Conservation (phyloP, 2,329 filamentous ascomycete genomes). For the Aspergillus transmontanensis region DNA sequence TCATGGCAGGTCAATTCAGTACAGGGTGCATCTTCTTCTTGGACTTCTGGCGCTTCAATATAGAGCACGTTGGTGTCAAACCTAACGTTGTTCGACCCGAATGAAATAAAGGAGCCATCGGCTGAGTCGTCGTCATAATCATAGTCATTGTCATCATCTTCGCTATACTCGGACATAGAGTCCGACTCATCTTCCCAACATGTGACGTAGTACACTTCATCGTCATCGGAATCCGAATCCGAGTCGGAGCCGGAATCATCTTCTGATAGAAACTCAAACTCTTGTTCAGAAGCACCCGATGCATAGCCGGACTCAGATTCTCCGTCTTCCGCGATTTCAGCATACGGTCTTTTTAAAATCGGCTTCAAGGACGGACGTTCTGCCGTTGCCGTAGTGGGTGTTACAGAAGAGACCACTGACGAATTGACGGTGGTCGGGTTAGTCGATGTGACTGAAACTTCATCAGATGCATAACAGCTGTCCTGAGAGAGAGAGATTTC, state of each 20-base stretch:
- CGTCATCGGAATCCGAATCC: conserved; percentile 30
- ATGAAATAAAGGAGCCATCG: conserved; percentile 41
- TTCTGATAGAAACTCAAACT: conserved; percentile 11
- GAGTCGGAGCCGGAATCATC: conserved; percentile 12
- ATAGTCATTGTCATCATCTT: conserved; percentile 28
- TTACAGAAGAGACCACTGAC: conserved; percentile 25
- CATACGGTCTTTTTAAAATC: conserved; percentile 37
- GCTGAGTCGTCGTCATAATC: conserved; percentile 18
- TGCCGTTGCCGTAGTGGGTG: conserved; percentile 23
- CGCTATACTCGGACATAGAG: conserved; percentile 29
- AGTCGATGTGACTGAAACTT: conserved; percentile 37
- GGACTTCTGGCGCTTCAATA: conserved; percentile 32
- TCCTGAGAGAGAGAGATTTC: conserved; percentile 42
- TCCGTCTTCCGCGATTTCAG: conserved; percentile 28
- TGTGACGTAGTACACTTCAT: conserved; percentile 33
- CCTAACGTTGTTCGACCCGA: conserved; percentile 35
- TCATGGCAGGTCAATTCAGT: conserved; percentile 44
- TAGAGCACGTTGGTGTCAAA: conserved; percentile 39
- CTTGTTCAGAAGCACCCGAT: conserved; percentile 36
- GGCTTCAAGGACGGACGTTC: conserved; percentile 33
- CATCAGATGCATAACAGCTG: conserved; percentile 44
- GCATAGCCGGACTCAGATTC: conserved; percentile 43
- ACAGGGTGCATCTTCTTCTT: conserved; percentile 28
- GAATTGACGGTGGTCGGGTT: conserved; percentile 25
- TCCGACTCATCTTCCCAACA: conserved; percentile 34